phyloP scores from a whole-genome alignment of 345 rosid genomes.

The Eucalyptus polyanthemos region DNA sequence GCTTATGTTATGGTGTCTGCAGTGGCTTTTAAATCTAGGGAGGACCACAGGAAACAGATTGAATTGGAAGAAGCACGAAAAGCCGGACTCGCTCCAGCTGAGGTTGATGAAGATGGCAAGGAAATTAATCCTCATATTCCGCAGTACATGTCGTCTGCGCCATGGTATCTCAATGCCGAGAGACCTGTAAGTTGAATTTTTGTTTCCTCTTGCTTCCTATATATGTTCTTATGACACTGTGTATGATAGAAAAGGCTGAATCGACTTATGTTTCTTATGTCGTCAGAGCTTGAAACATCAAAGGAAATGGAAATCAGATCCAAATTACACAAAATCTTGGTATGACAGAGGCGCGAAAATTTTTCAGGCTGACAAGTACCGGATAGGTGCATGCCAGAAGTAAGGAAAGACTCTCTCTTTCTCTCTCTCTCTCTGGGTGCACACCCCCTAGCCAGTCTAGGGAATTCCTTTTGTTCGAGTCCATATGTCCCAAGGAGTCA shows the following conservation, averaged over 20 bases:
- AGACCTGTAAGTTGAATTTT: constrained; percentile 36
- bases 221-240: background rate
- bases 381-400: constrained; percentile 73
- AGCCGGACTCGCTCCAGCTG: constrained; percentile 70
- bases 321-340: constrained; percentile 70
- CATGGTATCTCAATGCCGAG: constrained; percentile 55
- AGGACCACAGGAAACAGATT: constrained; percentile 53
- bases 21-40: constrained; percentile 58
- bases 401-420: constrained; percentile 5
- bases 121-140: constrained; percentile 60
- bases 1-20: background rate
- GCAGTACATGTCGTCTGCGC: constrained; percentile 58
- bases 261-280: background rate
- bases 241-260: background rate
- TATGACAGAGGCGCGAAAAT: constrained; percentile 57
- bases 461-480: background rate
- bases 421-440: no score
- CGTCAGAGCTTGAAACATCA: constrained; percentile 69
- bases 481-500: background rate
- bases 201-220: background rate
- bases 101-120: constrained; percentile 61
- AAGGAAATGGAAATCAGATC: constrained; percentile 79
- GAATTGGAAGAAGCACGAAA: constrained; percentile 65
- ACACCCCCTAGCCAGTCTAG: background rate
- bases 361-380: constrained; percentile 56